phyloP scores from a whole-genome alignment of 1,139 yeast genomes.

The Geotrichum carabidarum region DNA sequence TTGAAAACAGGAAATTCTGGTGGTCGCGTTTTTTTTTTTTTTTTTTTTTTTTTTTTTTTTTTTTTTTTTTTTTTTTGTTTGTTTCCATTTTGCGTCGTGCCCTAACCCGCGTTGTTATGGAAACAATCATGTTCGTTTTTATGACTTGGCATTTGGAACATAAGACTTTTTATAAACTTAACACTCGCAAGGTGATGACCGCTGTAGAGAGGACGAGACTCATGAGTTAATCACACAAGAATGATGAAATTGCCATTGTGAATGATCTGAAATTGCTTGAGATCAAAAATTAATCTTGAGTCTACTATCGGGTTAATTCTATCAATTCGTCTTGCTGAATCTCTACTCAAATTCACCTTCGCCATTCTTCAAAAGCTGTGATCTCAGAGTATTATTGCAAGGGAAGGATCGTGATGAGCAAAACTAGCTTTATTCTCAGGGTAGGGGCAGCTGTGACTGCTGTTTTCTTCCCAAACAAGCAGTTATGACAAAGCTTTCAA shows the following conservation, averaged over 20 bases:
- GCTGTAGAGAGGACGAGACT: too few relatives aligned
- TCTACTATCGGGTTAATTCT: too few relatives aligned
- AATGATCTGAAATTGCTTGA: too few relatives aligned
- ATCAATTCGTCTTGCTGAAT: too few relatives aligned
- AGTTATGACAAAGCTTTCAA: not conserved
- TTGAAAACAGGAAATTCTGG: not conserved
- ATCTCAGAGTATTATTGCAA: too few relatives aligned
- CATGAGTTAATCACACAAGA: too few relatives aligned
- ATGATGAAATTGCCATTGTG: too few relatives aligned
- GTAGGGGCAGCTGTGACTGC: not conserved
- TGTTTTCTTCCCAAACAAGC: not conserved
- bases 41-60: not conserved
- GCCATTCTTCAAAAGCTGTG: too few relatives aligned
- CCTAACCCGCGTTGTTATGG: constrained; percentile 2
- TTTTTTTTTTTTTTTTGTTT: not conserved
- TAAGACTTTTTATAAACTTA: not conserved
- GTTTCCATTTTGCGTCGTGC: not conserved
- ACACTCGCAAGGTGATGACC: too few relatives aligned
- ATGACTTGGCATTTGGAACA: not conserved
- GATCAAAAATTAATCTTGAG: too few relatives aligned
- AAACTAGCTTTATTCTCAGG: not conserved
- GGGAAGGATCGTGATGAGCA: too few relatives aligned
- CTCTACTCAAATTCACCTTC: too few relatives aligned
- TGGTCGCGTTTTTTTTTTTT: not conserved
- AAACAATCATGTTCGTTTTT: not conserved